Conservation (phyloP, 768 basidiomycete genomes). For the Hericium erinaceus region DNA sequence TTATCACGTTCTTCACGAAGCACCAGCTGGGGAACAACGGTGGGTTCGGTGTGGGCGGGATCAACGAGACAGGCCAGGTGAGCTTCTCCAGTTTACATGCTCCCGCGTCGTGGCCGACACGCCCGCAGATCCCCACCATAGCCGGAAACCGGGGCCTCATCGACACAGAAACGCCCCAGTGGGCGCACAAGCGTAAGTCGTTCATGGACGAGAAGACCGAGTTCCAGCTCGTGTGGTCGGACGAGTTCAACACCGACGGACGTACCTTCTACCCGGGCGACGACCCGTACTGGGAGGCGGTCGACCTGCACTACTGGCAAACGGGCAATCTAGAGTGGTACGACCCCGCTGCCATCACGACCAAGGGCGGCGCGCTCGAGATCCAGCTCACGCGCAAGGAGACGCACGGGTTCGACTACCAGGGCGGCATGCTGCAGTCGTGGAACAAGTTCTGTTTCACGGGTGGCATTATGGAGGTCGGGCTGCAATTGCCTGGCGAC, state of each 20-base stretch:
- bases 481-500: constrained; percentile 59
- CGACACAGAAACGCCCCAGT: constrained; percentile 49
- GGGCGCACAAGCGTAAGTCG: constrained; percentile 43
- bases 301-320: constrained; percentile 28
- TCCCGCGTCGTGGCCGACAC: background rate
- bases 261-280: constrained; percentile 41
- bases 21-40: constrained; percentile 19
- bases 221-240: constrained; percentile 61
- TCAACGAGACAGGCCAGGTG: constrained; percentile 38
- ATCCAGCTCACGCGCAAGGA: constrained; percentile 46
- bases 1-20: constrained; percentile 21
- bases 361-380: constrained; percentile 30
- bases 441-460: constrained; percentile 93
- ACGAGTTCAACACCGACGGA: constrained; percentile 73
- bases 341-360: constrained; percentile 58
- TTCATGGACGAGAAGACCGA: constrained; percentile 26
- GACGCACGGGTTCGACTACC: constrained; percentile 59
- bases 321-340: constrained; percentile 49
- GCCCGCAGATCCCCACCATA: constrained; percentile 49
- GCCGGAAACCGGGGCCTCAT: constrained; percentile 33
- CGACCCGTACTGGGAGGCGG: constrained; percentile 77
- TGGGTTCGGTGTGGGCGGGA: constrained; percentile 38
- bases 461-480: constrained; percentile 67
- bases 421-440: constrained; percentile 7
- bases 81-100: background rate